Percentiles rank a stretch among this genome's conserved stretches.
These are phyloP conservation scores for Trametes maxima DNA, from an alignment of 768 basidiomycete species.

Conservation along the genomic window DNA sequence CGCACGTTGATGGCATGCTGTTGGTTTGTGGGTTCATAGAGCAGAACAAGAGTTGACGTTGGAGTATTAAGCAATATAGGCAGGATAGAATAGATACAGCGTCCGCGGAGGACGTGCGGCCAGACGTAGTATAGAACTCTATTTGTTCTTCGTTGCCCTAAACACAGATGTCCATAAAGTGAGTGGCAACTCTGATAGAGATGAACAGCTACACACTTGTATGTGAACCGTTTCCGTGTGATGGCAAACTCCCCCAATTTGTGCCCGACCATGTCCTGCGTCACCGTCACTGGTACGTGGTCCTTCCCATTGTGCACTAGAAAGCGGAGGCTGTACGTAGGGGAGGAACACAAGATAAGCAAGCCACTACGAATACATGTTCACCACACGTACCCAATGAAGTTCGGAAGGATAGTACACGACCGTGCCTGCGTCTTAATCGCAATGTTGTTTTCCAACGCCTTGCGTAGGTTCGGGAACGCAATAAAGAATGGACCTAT, in stretches of 20 bases:
- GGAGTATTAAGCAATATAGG: not conserved
- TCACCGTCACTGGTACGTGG: constrained; percentile 82
- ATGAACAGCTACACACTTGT: constrained; percentile 60
- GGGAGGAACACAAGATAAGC: not conserved
- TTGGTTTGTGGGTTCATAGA: not conserved
- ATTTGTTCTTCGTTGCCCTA: constrained; percentile 49
- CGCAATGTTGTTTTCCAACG: constrained; percentile 77
- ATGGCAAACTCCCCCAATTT: constrained; percentile 94
- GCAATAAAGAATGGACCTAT: constrained; percentile 93
- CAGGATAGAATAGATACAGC: constrained; percentile 12
- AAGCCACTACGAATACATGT: not conserved
- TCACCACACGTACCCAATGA: constrained; percentile 74
- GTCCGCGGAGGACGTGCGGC: not conserved
- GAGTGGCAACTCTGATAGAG: not conserved
- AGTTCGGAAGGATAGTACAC: constrained; percentile 94
- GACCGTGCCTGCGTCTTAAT: constrained; percentile 87
- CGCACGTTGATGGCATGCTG: too few species aligned
- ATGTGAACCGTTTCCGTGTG: constrained; percentile 85
- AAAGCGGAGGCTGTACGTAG: constrained; percentile 67
- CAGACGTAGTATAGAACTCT: constrained; percentile 19
- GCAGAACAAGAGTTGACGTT: not conserved
- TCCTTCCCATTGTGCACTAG: constrained; percentile 94
- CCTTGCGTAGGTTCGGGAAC: constrained; percentile 85
- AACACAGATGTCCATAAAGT: not conserved
- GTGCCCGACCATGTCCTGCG: constrained; percentile 98